Evolutionary conservation across 225 moss, liverwort and hornwort genomes (phyloP).

Genomic region (Polytrichum formosum): DNA sequence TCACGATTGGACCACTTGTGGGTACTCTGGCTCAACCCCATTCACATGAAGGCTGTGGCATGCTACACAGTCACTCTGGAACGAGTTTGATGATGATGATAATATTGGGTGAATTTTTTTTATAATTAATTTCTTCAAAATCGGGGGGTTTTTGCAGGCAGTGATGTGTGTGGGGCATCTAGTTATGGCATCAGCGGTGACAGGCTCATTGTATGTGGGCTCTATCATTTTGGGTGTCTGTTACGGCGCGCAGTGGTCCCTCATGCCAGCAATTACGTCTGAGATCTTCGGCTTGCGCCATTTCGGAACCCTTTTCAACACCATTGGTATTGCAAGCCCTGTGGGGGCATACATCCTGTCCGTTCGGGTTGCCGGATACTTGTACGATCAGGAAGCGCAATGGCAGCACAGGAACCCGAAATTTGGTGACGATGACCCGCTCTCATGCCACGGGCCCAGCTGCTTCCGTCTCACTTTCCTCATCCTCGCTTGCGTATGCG

Average conservation of each 20-base stretch:
- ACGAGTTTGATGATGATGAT: no score
- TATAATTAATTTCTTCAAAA: no score
- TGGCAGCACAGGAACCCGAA: constrained; percentile 19
- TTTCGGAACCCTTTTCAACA: constrained; percentile 68
- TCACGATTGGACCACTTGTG: no score
- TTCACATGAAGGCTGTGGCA: no score
- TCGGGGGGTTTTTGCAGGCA: constrained; percentile 24
- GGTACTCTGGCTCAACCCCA: no score
- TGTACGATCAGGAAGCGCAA: constrained; percentile 55
- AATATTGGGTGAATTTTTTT: no score
- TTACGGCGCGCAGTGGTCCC: constrained; percentile 77
- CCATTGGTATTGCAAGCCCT: constrained; percentile 61
- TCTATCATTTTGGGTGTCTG: constrained; percentile 55
- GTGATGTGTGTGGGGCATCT: constrained; percentile 58
- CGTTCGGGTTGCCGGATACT: constrained; percentile 50
- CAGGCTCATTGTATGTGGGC: constrained; percentile 53
- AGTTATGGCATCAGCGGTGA: constrained; percentile 38
- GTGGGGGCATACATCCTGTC: constrained; percentile 55
- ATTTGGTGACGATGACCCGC: constrained; percentile 13
- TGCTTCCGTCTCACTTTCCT: constrained; percentile 75
- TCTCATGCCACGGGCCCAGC: constrained; percentile 52
- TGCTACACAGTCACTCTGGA: no score
- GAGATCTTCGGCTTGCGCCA: constrained; percentile 63
- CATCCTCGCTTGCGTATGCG: constrained; percentile 52
- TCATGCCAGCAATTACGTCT: constrained; percentile 73